These are phyloP conservation scores for Botryotinia convoluta DNA, from an alignment of 2,329 filamentous ascomycete species.

Conservation along the genomic window DNA sequence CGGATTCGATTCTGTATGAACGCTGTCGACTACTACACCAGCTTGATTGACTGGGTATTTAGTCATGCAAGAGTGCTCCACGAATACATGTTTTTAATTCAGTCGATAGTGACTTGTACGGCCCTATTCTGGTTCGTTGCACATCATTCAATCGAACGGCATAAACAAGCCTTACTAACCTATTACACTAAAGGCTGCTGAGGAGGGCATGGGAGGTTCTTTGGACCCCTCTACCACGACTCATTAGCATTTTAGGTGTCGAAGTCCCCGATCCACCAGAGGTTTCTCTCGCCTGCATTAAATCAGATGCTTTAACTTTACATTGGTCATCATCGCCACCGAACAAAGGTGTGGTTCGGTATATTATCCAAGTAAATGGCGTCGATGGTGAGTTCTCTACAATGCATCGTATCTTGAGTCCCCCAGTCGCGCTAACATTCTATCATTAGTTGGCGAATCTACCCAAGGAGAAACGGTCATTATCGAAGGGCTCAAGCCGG, in stretches of 20 bases:
- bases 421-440: slow-evolving; percentile 7
- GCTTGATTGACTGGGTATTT: slow-evolving; percentile 37
- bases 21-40: slow-evolving; percentile 36
- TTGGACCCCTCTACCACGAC: slow-evolving; percentile 83
- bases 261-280: slow-evolving; percentile 89
- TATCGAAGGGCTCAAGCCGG: slow-evolving; percentile 81
- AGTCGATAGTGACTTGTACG: slow-evolving; percentile 37
- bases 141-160: not conserved
- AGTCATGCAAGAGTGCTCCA: slow-evolving; percentile 36
- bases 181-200: slow-evolving; percentile 60
- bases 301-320: slow-evolving; percentile 79
- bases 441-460: slow-evolving; percentile 72
- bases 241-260: slow-evolving; percentile 87
- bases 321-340: slow-evolving; percentile 79
- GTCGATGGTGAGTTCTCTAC: slow-evolving; percentile 65
- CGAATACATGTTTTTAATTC: slow-evolving; percentile 37
- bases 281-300: slow-evolving; percentile 87
- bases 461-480: slow-evolving; percentile 81
- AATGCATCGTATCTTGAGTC: not conserved
- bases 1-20: slow-evolving; percentile 36
- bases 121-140: slow-evolving; percentile 36
- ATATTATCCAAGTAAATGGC: slow-evolving; percentile 90
- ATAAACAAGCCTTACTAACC: slow-evolving; percentile 22
- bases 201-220: slow-evolving; percentile 85
- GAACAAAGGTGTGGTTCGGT: slow-evolving; percentile 68